Evolutionary conservation across 495 filamentous ascomycete species (phyloP).

Genomic region (Daldinia vernicosa): DNA sequence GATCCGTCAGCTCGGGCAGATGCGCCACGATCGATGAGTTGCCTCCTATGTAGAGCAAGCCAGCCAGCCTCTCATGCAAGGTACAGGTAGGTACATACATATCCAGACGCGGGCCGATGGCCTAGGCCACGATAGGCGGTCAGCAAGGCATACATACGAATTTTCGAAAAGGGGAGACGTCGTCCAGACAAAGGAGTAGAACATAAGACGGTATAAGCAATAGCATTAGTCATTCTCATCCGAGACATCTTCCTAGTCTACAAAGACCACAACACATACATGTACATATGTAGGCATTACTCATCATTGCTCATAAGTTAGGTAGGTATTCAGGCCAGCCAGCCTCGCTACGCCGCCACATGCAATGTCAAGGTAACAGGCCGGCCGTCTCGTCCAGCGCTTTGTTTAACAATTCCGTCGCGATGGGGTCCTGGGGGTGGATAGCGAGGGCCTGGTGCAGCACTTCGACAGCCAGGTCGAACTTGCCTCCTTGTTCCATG

Average conservation of each 20-base stretch:
- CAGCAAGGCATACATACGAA: neutral
- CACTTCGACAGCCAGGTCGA: constrained; percentile 71
- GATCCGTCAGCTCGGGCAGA: neutral
- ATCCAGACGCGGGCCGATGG: neutral
- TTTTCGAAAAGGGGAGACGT: neutral
- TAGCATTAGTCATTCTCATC: constrained; percentile 2
- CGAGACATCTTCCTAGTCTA: neutral
- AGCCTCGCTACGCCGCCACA: constrained; percentile 1
- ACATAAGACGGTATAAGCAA: neutral
- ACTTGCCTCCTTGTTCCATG: constrained; percentile 68
- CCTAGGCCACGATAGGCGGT: neutral
- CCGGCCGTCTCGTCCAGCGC: constrained; percentile 73
- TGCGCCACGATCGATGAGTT: neutral
- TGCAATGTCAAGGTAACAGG: constrained; percentile 23
- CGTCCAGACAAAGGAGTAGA: neutral
- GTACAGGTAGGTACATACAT: neutral
- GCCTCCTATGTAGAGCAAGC: neutral
- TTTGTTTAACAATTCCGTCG: constrained; percentile 76
- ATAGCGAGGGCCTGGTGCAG: constrained; percentile 78
- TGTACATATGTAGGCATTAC: neutral
- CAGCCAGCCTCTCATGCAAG: neutral
- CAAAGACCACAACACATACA: no score
- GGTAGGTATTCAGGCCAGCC: neutral
- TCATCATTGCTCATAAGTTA: constrained; percentile 21
- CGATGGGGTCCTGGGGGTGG: constrained; percentile 74